These are phyloP conservation scores for Rubia peregrina DNA, from an alignment of 305 asterid genomes.

Conservation along the genomic window DNA sequence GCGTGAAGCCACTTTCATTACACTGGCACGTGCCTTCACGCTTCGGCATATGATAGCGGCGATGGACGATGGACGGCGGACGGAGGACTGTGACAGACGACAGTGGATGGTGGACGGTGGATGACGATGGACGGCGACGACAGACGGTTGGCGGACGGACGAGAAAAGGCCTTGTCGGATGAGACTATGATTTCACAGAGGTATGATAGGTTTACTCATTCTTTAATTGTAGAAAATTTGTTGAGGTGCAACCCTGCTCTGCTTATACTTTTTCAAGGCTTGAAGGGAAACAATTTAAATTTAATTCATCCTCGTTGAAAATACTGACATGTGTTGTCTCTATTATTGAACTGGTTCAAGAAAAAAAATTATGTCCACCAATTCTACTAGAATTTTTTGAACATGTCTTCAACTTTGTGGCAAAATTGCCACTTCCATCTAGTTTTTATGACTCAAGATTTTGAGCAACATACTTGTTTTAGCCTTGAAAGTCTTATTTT, in stretches of 20 bases:
- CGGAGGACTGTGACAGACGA: no score
- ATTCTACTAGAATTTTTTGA: no score
- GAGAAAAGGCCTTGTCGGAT: conserved; percentile 89
- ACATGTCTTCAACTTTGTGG: not conserved
- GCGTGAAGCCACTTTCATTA: no score
- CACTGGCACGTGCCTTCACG: no score
- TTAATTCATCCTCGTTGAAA: not conserved
- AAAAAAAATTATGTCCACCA: not conserved
- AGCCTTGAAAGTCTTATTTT: not conserved
- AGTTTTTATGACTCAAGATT: not conserved
- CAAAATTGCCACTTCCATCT: not conserved
- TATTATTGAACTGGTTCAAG: not conserved
- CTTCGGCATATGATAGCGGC: no score
- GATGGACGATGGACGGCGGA: no score
- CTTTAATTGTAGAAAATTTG: not conserved
- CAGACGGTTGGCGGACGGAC: conserved; percentile 91
- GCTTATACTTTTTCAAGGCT: not conserved
- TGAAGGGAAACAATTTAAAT: not conserved
- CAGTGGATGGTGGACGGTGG: no score
- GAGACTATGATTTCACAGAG: conserved; percentile 61
- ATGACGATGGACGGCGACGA: no score
- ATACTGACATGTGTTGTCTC: no score
- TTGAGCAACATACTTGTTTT: not conserved
- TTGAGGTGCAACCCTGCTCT: not conserved
- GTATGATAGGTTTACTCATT: conserved; percentile 23